A percentile compares a stretch with the other conserved stretches of the same genome.
Evolutionary conservation across 2,329 filamentous ascomycete species (phyloP).

Genomic region (Trichoderma simmonsii): DNA sequence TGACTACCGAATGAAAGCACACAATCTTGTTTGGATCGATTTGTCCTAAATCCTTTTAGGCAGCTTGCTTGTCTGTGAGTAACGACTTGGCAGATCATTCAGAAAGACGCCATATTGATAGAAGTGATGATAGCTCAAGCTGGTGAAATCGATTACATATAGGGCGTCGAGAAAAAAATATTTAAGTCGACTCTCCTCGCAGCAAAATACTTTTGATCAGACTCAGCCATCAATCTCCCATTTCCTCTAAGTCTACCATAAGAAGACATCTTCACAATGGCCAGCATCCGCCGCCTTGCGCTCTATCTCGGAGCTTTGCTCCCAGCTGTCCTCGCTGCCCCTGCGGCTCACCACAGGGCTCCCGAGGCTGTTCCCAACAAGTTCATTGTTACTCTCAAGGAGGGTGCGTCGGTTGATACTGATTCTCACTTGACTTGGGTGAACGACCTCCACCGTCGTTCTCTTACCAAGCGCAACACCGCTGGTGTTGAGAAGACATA

Average conservation of each 20-base stretch:
- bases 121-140: neutral
- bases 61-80: neutral
- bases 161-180: neutral
- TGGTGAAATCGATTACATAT: neutral
- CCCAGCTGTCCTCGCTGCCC: slow-evolving; percentile 32
- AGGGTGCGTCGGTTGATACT: slow-evolving; percentile 42
- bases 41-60: slow-evolving; percentile 5
- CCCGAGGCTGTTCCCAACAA: slow-evolving; percentile 24
- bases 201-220: neutral
- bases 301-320: slow-evolving; percentile 33
- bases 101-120: neutral
- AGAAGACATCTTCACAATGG: slow-evolving; percentile 24
- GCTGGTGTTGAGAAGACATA: slow-evolving; percentile 31
- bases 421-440: slow-evolving; percentile 47
- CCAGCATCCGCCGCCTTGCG: slow-evolving; percentile 31
- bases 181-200: neutral
- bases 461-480: slow-evolving; percentile 46
- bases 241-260: neutral
- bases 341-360: slow-evolving; percentile 17
- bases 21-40: neutral
- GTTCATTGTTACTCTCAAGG: slow-evolving; percentile 62
- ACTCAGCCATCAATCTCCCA: neutral
- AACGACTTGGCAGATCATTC: neutral
- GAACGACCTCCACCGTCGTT: slow-evolving; percentile 50
- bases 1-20: neutral